Conservation (phyloP, 225 moss, liverwort and hornwort species). For the Polytrichum commune region DNA sequence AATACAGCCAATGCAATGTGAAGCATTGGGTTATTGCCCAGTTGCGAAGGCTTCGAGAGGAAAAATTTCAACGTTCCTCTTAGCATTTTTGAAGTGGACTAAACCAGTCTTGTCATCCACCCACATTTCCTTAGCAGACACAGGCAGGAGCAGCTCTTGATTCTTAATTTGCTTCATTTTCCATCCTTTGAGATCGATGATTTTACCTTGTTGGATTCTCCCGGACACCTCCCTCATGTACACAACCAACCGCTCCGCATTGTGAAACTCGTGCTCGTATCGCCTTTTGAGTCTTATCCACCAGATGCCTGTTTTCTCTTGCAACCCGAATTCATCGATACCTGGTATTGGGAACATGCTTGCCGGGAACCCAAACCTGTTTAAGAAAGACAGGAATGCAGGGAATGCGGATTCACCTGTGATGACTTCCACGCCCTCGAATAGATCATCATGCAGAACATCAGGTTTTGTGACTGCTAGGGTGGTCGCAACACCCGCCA, state of each 20-base stretch:
- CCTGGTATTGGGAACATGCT: constrained; percentile 18
- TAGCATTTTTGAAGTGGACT: constrained; percentile 26
- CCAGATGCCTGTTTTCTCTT: constrained; percentile 15
- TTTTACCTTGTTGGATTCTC: constrained; percentile 17
- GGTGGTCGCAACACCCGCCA: no score
- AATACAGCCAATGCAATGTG: no score
- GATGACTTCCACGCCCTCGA: no score
- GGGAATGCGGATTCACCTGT: constrained; percentile 4
- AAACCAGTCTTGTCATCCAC: constrained; percentile 21
- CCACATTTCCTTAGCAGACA: constrained; percentile 13
- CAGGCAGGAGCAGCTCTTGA: constrained; percentile 22
- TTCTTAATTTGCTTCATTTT: constrained; percentile 25
- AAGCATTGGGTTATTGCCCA: no score
- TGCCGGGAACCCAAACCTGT: constrained; percentile 17
- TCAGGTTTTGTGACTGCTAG: no score
- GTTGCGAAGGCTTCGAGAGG: not conserved
- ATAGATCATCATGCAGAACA: no score
- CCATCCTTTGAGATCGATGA: constrained; percentile 26
- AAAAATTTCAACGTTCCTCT: constrained; percentile 12
- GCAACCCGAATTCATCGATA: constrained; percentile 31
- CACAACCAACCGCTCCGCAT: constrained; percentile 19
- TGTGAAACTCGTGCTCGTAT: constrained; percentile 26
- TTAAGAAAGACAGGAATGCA: constrained; percentile 21
- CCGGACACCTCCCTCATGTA: constrained; percentile 25
- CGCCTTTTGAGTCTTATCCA: constrained; percentile 22